Evolutionary conservation across 164 flowering plant species (phyloP).

Genomic region (Echeveria elegans): DNA sequence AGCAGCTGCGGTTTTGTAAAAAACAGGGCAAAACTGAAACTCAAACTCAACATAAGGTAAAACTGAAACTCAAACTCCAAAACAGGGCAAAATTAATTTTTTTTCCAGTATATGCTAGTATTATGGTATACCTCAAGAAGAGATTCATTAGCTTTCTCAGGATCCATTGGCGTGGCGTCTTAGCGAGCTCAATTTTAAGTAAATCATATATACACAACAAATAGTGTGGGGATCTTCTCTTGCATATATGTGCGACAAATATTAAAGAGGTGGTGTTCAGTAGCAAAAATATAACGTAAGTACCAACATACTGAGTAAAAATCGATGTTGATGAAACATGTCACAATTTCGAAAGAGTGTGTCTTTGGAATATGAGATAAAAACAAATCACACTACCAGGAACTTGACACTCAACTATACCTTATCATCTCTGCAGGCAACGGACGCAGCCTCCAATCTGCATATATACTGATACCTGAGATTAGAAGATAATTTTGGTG

Average conservation of each 20-base stretch:
- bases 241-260: conserved; percentile 61
- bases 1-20: too few species aligned
- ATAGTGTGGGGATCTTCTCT: conserved; percentile 97
- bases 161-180: conserved; percentile 29
- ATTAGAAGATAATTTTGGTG: neutral
- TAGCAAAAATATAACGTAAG: neutral
- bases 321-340: neutral
- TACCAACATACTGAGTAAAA: neutral
- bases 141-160: conserved; percentile 36
- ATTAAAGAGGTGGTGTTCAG: neutral
- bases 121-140: conserved; percentile 65
- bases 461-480: conserved; percentile 97
- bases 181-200: conserved; percentile 46
- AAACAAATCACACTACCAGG: neutral
- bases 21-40: too few species aligned
- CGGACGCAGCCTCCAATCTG: conserved; percentile 96
- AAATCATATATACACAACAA: conserved; percentile 77
- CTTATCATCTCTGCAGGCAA: conserved; percentile 78
- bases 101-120: too few species aligned
- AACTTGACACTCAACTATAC: conserved; percentile 26
- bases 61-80: too few species aligned
- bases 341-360: neutral
- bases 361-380: too few species aligned
- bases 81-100: too few species aligned
- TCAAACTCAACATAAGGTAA: too few species aligned